phyloP scores from a whole-genome alignment of 257 asterid genomes.

The Solanum medicagineum region DNA sequence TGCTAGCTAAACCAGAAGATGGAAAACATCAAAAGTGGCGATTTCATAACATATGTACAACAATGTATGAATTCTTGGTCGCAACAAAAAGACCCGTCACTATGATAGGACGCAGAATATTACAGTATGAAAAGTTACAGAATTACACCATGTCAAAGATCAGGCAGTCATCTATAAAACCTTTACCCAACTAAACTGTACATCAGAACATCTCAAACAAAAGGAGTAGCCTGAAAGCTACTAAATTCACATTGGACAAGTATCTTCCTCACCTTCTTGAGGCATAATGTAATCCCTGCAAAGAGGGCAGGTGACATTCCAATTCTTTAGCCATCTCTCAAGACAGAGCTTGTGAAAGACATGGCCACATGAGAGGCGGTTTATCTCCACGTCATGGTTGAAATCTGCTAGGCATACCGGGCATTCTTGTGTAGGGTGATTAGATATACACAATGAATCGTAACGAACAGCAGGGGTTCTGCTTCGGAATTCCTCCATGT shows the following conservation, averaged over 20 bases:
- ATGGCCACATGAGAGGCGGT: slow-evolving; percentile 69
- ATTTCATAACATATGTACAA: not conserved
- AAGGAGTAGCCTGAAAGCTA: not conserved
- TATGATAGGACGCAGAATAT: not conserved
- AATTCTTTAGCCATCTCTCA: slow-evolving; percentile 71
- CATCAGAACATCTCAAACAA: slow-evolving; percentile 1
- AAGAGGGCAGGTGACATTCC: slow-evolving; percentile 86
- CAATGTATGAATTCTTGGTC: not conserved
- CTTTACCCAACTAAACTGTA: slow-evolving; percentile 34
- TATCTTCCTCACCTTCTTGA: slow-evolving; percentile 49
- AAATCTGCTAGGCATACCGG: slow-evolving; percentile 64
- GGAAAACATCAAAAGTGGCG: not conserved
- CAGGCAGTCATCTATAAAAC: not conserved
- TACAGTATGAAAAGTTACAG: not conserved
- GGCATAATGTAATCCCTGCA: slow-evolving; percentile 67
- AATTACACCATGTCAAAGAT: not conserved
- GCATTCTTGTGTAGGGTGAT: slow-evolving; percentile 40
- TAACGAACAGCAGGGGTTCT: slow-evolving; percentile 44
- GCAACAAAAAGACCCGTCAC: not conserved
- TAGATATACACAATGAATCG: slow-evolving; percentile 26
- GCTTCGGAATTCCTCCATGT: slow-evolving; percentile 71
- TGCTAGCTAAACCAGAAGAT: not conserved
- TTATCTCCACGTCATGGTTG: slow-evolving; percentile 48
- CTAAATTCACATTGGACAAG: slow-evolving; percentile 62
- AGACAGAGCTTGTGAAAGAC: slow-evolving; percentile 65